These are phyloP conservation scores for Zalaria obscura DNA, from an alignment of 2,329 filamentous ascomycete species.

Conservation along the genomic window DNA sequence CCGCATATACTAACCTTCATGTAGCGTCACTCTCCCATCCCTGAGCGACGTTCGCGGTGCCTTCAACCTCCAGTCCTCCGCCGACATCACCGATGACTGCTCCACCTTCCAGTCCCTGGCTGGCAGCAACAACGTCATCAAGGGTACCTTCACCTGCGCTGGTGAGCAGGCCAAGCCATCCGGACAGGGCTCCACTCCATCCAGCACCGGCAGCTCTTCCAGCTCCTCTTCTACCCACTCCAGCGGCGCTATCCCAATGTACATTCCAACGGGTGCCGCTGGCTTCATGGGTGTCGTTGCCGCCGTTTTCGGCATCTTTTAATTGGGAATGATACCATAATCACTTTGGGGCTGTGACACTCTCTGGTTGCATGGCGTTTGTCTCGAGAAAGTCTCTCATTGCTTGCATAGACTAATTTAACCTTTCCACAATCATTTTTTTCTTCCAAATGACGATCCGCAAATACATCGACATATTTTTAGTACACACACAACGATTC, in stretches of 20 bases:
- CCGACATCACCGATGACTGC: constrained; percentile 26
- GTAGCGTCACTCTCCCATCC: constrained; percentile 54
- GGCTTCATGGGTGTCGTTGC: constrained; percentile 32
- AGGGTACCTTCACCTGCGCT: constrained; percentile 28
- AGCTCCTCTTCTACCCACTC: constrained; percentile 11
- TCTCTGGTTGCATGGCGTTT: constrained; percentile 18
- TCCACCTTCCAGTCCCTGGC: constrained; percentile 24
- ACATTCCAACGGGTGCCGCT: constrained; percentile 24
- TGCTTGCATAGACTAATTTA: constrained; percentile 25
- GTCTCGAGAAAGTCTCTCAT: constrained; percentile 16
- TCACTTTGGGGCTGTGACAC: background rate
- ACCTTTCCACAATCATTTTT: background rate
- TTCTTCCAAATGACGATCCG: too few species aligned
- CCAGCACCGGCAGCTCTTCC: constrained; percentile 16
- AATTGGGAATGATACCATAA: constrained; percentile 12
- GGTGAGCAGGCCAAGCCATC: constrained; percentile 23
- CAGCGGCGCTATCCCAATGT: constrained; percentile 24
- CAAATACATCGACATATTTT: too few species aligned
- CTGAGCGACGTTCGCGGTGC: constrained; percentile 32
- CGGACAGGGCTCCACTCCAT: constrained; percentile 20
- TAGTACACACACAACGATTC: too few species aligned
- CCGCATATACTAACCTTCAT: constrained; percentile 15
- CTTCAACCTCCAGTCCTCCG: constrained; percentile 35
- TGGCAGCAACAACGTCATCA: constrained; percentile 25
- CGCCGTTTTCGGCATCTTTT: constrained; percentile 32